phyloP scores from a whole-genome alignment of 257 asterid genomes.

The Lavandula angustifolia region DNA sequence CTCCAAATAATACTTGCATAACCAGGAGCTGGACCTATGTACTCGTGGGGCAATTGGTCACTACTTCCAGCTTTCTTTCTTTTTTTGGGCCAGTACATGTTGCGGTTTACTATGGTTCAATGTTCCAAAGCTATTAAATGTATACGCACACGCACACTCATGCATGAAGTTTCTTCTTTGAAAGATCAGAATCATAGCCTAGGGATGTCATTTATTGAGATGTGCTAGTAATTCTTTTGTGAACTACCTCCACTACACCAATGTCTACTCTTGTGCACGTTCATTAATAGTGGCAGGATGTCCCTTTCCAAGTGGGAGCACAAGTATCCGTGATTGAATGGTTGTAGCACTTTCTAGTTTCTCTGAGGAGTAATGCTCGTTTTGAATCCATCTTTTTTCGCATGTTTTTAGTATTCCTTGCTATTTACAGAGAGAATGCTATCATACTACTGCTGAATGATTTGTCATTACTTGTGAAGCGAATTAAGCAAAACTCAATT shows the following conservation, averaged over 20 bases:
- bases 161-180: background rate
- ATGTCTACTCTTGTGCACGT: slow-evolving; percentile 18
- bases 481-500: too few relatives aligned
- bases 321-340: background rate
- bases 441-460: background rate
- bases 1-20: slow-evolving; percentile 23
- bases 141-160: background rate
- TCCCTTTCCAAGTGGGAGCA: slow-evolving; percentile 12
- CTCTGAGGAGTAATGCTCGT: background rate
- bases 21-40: slow-evolving; percentile 15
- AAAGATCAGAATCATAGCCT: slow-evolving; percentile 11
- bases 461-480: too few relatives aligned
- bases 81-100: slow-evolving; percentile 9
- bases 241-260: slow-evolving; percentile 12
- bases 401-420: background rate
- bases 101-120: slow-evolving; percentile 8
- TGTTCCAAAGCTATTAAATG: background rate
- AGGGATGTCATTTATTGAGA: slow-evolving; percentile 11
- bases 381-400: background rate
- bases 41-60: slow-evolving; percentile 19
- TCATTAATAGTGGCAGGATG: slow-evolving; percentile 23
- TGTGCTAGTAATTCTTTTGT: slow-evolving; percentile 9
- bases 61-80: background rate
- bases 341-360: slow-evolving; percentile 12
- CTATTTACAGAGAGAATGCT: background rate